phyloP scores from a whole-genome alignment of 257 asterid species.

The Voacanga thouarsii region DNA sequence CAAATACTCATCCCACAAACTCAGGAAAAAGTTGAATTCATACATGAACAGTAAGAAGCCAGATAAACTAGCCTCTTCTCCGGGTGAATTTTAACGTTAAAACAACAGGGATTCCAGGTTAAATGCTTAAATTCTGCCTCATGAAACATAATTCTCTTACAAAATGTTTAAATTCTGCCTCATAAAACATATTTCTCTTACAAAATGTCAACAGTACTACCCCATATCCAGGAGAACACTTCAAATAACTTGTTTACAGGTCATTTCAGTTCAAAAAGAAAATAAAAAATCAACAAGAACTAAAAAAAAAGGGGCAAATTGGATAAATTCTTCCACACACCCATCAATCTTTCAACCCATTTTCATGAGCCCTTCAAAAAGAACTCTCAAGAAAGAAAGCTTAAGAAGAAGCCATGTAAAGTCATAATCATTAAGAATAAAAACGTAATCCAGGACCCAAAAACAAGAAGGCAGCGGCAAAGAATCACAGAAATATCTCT shows the following conservation, averaged over 20 bases:
- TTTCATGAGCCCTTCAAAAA: background rate
- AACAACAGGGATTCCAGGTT: background rate
- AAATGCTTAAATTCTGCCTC: background rate
- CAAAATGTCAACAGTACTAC: background rate
- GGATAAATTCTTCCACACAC: background rate
- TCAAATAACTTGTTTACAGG: background rate
- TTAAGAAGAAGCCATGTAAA: background rate
- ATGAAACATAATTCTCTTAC: background rate
- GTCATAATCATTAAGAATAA: background rate
- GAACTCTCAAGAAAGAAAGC: background rate
- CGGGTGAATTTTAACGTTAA: background rate
- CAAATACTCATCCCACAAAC: background rate
- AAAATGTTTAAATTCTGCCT: background rate
- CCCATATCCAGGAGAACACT: background rate
- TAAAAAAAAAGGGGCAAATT: background rate
- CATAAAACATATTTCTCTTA: background rate
- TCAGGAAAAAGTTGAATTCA: background rate
- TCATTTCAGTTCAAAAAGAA: background rate
- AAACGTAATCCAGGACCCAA: too few species aligned
- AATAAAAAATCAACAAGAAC: background rate
- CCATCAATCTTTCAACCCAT: background rate
- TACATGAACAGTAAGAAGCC: background rate
- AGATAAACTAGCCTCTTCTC: background rate
- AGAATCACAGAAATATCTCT: background rate
- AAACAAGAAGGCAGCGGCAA: background rate